These are phyloP conservation scores for Margaritispora aquatica DNA, from an alignment of 495 filamentous ascomycete species.

Conservation along the genomic window DNA sequence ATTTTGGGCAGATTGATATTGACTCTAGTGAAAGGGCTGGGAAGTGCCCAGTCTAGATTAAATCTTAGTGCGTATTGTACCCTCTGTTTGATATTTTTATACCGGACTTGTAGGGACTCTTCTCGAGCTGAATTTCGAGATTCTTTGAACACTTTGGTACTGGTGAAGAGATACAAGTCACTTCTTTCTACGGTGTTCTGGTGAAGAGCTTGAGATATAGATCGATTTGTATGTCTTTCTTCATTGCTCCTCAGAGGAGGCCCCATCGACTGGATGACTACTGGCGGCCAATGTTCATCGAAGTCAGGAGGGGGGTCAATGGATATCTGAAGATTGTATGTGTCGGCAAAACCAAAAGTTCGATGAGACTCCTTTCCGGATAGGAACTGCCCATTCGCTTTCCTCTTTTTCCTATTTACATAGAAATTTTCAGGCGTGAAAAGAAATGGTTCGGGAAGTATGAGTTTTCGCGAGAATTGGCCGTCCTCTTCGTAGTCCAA, in stretches of 20 bases:
- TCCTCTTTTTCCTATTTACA: constrained; percentile 35
- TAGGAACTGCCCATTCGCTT: constrained; percentile 5
- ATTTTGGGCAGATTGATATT: not conserved
- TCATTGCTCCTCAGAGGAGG: not conserved
- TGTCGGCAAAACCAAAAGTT: constrained; percentile 35
- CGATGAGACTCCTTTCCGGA: not conserved
- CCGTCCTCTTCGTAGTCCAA: constrained; percentile 4
- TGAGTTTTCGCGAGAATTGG: constrained; percentile 21
- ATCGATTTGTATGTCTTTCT: not conserved
- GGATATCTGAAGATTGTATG: constrained; percentile 39
- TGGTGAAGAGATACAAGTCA: constrained; percentile 10
- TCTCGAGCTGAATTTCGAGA: constrained; percentile 2
- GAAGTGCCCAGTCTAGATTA: constrained; percentile 12
- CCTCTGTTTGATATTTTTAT: not conserved
- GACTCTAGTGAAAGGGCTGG: not conserved
- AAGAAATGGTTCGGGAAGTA: constrained; percentile 37
- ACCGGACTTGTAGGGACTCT: not conserved
- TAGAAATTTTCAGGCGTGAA: constrained; percentile 40
- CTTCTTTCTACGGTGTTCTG: not conserved
- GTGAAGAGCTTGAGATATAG: constrained; percentile 4
- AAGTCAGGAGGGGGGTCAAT: constrained; percentile 37
- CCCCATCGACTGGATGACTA: constrained; percentile 3
- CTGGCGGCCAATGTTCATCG: constrained; percentile 39
- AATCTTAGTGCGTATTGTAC: constrained; percentile 9
- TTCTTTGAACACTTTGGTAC: not conserved